Evolutionary conservation across 169 alveolate species (phyloP).

Genomic region (Plasmodium inui): DNA sequence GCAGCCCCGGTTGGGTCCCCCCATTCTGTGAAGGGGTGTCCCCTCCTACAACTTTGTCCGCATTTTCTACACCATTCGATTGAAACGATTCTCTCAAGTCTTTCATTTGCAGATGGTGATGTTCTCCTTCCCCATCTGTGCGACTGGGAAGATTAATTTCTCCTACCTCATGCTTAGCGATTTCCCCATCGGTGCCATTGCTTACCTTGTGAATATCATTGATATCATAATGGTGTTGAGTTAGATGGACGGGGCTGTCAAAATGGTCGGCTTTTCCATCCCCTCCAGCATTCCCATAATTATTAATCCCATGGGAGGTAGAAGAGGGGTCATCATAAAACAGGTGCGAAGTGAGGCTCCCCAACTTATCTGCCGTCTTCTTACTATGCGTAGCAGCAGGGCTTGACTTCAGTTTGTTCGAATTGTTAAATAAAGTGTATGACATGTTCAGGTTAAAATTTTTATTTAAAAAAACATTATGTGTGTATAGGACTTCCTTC

Average conservation of each 20-base stretch:
- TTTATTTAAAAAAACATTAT: constrained; percentile 32
- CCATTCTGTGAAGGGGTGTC: not conserved
- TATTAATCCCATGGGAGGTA: not conserved
- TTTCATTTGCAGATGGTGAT: not conserved
- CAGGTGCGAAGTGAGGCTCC: constrained; percentile 23
- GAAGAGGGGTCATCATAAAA: not conserved
- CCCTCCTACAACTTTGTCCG: not conserved
- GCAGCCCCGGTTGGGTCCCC: not conserved
- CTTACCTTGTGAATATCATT: constrained; percentile 35
- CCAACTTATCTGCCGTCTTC: constrained; percentile 14
- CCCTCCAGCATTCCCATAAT: not conserved
- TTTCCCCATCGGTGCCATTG: not conserved
- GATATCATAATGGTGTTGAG: constrained; percentile 36
- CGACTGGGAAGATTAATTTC: not conserved
- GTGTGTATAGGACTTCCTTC: constrained; percentile 55
- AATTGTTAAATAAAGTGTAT: constrained; percentile 33
- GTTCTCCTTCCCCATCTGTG: not conserved
- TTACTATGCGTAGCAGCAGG: constrained; percentile 12
- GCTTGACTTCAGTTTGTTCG: constrained; percentile 34
- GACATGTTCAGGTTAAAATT: constrained; percentile 40
- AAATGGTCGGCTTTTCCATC: not conserved
- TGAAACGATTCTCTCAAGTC: not conserved
- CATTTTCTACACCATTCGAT: not conserved
- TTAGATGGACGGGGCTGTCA: not conserved
- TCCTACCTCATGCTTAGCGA: not conserved